Evolutionary conservation across 148 eudicot species (phyloP).

Genomic region (Camellia granthamiana): DNA sequence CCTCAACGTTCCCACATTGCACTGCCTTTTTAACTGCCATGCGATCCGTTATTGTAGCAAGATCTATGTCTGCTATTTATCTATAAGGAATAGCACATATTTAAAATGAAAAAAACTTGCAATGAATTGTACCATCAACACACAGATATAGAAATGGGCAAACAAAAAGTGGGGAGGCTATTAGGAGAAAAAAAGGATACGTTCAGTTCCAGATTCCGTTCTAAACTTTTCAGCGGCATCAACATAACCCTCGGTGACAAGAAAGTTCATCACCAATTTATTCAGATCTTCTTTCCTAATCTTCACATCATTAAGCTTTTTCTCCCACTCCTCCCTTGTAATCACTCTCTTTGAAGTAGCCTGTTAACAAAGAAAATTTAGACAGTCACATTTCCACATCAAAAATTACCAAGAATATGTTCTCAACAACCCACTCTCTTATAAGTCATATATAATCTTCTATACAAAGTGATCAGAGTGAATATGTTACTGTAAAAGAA

Average conservation of each 20-base stretch:
- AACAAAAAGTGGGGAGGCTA: background rate
- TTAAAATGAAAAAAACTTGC: slow-evolving; percentile 8
- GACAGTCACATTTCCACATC: background rate
- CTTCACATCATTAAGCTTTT: slow-evolving; percentile 74
- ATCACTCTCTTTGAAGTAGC: slow-evolving; percentile 76
- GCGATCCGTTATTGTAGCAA: slow-evolving; percentile 81
- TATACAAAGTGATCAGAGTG: background rate
- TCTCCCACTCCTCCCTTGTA: slow-evolving; percentile 96
- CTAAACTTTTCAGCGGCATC: slow-evolving; percentile 92
- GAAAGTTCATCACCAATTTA: slow-evolving; percentile 90
- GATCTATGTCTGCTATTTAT: slow-evolving; percentile 78
- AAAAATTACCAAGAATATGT: background rate
- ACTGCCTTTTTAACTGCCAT: slow-evolving; percentile 98
- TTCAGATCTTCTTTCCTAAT: slow-evolving; percentile 91
- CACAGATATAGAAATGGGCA: background rate
- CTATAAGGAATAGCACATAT: slow-evolving; percentile 52
- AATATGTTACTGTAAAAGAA: background rate
- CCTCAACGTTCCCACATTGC: slow-evolving; percentile 86
- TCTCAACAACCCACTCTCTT: background rate
- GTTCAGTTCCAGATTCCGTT: slow-evolving; percentile 84
- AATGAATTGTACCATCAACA: background rate
- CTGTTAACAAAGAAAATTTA: slow-evolving; percentile 33
- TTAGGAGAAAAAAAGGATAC: slow-evolving; percentile 54
- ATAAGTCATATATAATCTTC: background rate
- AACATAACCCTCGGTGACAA: slow-evolving; percentile 94